Evolutionary conservation across 179 eudicot species (phyloP), one percentile per base, ranked within the genome.

Genomic region (Pouteria campechiana): DNA sequence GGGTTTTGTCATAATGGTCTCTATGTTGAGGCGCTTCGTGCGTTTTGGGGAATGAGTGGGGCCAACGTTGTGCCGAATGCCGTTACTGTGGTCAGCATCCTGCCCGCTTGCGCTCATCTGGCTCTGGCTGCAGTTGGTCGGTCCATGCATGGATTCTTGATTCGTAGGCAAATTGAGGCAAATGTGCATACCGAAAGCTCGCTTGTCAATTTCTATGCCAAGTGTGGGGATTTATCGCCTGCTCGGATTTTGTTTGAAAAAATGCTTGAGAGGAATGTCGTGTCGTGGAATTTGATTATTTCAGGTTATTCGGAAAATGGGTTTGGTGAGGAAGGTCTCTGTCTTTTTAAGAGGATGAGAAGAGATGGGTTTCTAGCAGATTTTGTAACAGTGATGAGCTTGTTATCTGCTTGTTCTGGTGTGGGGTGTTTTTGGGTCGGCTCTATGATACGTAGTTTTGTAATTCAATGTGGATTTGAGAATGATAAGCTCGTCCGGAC

Each of bases 231-330:
- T 2, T 22, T 46, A 42, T 9, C 7, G 41, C 15, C 32, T 56
- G 79, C 79, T 9, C 58, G 24, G 7, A 19, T 6, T 1, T 19
- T 73, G 58, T 73, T 73, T 28, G 79, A 68, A 47, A 14, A 44
- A 53, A 73, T 69, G 68, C 46, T 51, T 16, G 54, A 44, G 36
- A 60, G 65, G 41, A 64, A 55, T 49, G 7, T 39, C 33, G 64
- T 64, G 16, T 64, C 74, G 7, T 72, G 78, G 78, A 68, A 68
- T 53, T 58, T 54, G 7, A 50, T 73, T 3, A 64, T 73, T 33
- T 44, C 62, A 3, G 69, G 79, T 11, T 68, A 60, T 61, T 66
- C 66, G 25, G 41, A 11, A 14, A 48, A 36, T 38, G 54, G 63
- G 35, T 44, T 69, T 52, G 36, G 57, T 37, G 33, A 25, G 36